Conservation (phyloP, 176 grass and related monocot genomes). For the sorghum (Sorghum bicolor) region DNA sequence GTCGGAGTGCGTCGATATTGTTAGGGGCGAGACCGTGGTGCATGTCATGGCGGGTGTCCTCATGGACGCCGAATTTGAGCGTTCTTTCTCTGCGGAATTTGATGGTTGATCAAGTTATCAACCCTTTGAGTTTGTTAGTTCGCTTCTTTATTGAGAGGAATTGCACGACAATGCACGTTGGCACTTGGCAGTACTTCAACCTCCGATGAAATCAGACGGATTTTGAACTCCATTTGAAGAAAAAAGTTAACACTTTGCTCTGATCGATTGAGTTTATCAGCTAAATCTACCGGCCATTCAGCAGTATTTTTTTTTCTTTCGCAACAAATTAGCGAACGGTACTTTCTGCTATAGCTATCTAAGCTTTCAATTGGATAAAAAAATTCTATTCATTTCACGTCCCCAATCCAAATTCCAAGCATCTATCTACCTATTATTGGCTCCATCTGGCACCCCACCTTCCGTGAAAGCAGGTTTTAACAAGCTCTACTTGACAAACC, state of each 20-base stretch:
- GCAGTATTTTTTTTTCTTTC: no score
- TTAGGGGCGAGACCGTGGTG: conserved; percentile 48
- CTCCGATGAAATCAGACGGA: neutral
- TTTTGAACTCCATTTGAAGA: neutral
- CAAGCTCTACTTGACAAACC: no score
- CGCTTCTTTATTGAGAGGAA: neutral
- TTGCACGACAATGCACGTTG: neutral
- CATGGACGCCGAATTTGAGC: conserved; percentile 85
- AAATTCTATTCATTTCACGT: neutral
- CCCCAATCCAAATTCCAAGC: neutral
- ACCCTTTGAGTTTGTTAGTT: neutral
- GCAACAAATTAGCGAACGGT: no score
- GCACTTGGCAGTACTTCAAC: no score
- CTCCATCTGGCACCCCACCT: no score
- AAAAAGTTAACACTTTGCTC: neutral
- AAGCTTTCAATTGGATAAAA: no score
- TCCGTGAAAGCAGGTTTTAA: no score
- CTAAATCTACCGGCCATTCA: no score
- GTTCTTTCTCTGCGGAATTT: conserved; percentile 46
- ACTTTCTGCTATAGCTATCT: no score
- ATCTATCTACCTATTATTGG: neutral
- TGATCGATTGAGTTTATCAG: no score
- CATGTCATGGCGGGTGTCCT: conserved; percentile 70
- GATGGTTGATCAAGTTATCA: conserved; percentile 10
- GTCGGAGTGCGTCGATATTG: conserved; percentile 67